phyloP scores from a whole-genome alignment of 2,329 filamentous ascomycete species.

The Fusarium graminum region DNA sequence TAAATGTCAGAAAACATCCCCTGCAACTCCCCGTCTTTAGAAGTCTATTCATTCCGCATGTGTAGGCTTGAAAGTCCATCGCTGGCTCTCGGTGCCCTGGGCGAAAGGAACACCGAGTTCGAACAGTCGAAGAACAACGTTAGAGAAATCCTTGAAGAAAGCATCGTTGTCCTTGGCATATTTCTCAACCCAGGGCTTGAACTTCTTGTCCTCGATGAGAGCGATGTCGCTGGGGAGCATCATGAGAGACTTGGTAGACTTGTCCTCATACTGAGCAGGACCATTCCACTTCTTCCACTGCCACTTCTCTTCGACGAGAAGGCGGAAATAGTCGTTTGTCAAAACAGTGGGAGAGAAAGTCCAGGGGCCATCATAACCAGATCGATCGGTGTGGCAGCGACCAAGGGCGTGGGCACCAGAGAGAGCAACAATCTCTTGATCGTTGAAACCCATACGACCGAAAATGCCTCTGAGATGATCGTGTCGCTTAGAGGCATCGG shows the following conservation, averaged over 20 bases:
- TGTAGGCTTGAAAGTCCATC: slow-evolving; percentile 74
- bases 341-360: slow-evolving; percentile 91
- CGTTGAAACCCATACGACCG: slow-evolving; percentile 96
- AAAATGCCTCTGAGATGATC: slow-evolving; percentile 93
- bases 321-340: slow-evolving; percentile 94
- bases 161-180: slow-evolving; percentile 91
- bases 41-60: slow-evolving; percentile 50
- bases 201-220: slow-evolving; percentile 87
- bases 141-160: slow-evolving; percentile 94
- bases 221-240: slow-evolving; percentile 96
- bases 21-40: neutral
- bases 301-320: slow-evolving; percentile 94
- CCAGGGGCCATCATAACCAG: slow-evolving; percentile 90
- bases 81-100: slow-evolving; percentile 67
- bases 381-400: slow-evolving; percentile 89
- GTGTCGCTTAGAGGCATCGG: slow-evolving; percentile 82
- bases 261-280: slow-evolving; percentile 89
- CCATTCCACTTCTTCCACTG: slow-evolving; percentile 91
- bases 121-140: slow-evolving; percentile 84
- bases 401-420: slow-evolving; percentile 88
- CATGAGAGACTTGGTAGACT: slow-evolving; percentile 89
- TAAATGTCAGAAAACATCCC: slow-evolving; percentile 31
- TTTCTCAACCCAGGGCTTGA: slow-evolving; percentile 82
- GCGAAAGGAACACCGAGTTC: slow-evolving; percentile 94
- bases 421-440: slow-evolving; percentile 95